Evolutionary conservation across 1,139 yeast species (phyloP).

Genomic region (Nakaseomyces kungkrabaensis): DNA sequence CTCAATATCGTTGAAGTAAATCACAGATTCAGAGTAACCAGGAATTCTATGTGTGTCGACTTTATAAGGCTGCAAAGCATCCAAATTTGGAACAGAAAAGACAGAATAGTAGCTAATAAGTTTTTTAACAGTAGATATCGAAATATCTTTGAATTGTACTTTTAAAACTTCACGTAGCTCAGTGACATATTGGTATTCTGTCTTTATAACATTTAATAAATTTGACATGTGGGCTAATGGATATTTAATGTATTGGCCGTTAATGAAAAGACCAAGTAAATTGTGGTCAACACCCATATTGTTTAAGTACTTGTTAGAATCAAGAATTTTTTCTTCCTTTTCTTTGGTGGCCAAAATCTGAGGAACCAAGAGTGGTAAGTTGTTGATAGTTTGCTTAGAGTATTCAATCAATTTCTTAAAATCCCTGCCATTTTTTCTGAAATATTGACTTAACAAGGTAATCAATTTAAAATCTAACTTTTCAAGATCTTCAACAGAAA

Average conservation of each 20-base stretch:
- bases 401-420: slow-evolving; percentile 28
- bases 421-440: slow-evolving; percentile 19
- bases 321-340: slow-evolving; percentile 7
- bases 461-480: slow-evolving; percentile 41
- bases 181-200: slow-evolving; percentile 13
- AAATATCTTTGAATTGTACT: slow-evolving; percentile 4
- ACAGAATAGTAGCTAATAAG: slow-evolving; percentile 15
- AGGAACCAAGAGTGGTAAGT: slow-evolving; percentile 43
- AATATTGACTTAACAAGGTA: slow-evolving; percentile 34
- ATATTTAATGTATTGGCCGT: slow-evolving; percentile 42
- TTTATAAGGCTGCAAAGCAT: slow-evolving; percentile 24
- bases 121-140: slow-evolving; percentile 8
- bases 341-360: slow-evolving; percentile 13
- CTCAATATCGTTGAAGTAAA: slow-evolving; percentile 73
- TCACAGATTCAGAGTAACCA: slow-evolving; percentile 34
- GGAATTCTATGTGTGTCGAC: slow-evolving; percentile 26
- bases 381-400: slow-evolving; percentile 35
- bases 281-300: slow-evolving; percentile 23
- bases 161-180: slow-evolving; percentile 8
- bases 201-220: slow-evolving; percentile 13
- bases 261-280: slow-evolving; percentile 45
- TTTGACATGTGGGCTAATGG: slow-evolving; percentile 17
- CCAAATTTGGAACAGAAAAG: slow-evolving; percentile 16
- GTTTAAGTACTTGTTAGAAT: slow-evolving; percentile 10
- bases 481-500: slow-evolving; percentile 31